Evolutionary conservation across 106 monocot species (phyloP).

Genomic region (Dendrobium catenatum): DNA sequence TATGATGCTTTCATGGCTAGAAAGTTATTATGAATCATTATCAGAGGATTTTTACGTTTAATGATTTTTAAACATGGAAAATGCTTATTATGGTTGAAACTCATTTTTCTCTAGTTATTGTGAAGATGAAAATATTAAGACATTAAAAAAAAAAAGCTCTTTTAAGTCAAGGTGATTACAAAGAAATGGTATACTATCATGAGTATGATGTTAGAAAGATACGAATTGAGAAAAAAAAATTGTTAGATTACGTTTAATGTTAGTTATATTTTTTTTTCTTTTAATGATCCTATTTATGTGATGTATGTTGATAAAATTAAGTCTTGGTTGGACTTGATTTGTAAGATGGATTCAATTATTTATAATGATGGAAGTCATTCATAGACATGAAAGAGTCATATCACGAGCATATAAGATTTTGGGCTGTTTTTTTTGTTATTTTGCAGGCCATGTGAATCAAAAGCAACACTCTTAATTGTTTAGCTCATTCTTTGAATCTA

Average conservation of each 20-base stretch:
- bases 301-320: not conserved
- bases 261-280: not conserved
- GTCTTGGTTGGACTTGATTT: not conserved
- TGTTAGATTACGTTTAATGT: not conserved
- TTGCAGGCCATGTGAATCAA: not conserved
- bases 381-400: not conserved
- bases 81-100: not conserved
- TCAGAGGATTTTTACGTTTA: not conserved
- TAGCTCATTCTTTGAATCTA: not conserved
- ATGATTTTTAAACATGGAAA: not conserved
- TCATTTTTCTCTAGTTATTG: not conserved
- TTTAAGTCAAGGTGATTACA: too few relatives aligned
- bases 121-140: not conserved
- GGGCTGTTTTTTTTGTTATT: not conserved
- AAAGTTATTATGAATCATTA: not conserved
- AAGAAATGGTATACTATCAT: not conserved
- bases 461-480: not conserved
- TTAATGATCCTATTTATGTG: not conserved
- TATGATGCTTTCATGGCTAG: not conserved
- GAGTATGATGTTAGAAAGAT: not conserved
- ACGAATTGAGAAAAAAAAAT: not conserved
- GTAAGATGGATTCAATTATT: not conserved
- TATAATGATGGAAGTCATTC: not conserved
- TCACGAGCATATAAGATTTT: not conserved
- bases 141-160: not conserved